phyloP scores from a whole-genome alignment of 2,329 filamentous ascomycete species.

The Coleophoma cylindrospora region DNA sequence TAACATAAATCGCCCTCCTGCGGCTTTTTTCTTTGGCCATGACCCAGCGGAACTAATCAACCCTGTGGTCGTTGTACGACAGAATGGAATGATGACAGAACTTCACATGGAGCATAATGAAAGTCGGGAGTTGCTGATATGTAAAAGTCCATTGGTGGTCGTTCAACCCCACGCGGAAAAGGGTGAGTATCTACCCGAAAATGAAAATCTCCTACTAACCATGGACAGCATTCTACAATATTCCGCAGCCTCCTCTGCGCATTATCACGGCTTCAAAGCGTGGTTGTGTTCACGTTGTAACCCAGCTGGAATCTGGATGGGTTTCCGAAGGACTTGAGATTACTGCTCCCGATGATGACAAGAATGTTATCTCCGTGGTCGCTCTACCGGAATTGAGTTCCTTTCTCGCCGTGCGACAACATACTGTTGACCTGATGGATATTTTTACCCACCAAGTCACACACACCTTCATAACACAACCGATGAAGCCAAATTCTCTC shows the following conservation, averaged over 20 bases:
- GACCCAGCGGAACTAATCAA: conserved; percentile 31
- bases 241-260: conserved; percentile 22
- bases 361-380: conserved; percentile 51
- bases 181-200: conserved; percentile 27
- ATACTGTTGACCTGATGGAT: conserved; percentile 56
- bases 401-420: conserved; percentile 54
- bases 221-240: conserved; percentile 14
- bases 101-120: conserved; percentile 40
- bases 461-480: conserved; percentile 56
- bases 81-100: conserved; percentile 59
- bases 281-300: conserved; percentile 44
- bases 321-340: conserved; percentile 40
- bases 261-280: conserved; percentile 45
- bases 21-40: conserved; percentile 59
- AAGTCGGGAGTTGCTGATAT: conserved; percentile 40
- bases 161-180: conserved; percentile 32
- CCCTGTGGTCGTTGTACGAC: conserved; percentile 55
- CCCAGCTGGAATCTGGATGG: conserved; percentile 41
- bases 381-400: conserved; percentile 51
- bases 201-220: neutral
- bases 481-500: conserved; percentile 54
- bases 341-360: conserved; percentile 26
- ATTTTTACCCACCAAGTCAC: conserved; percentile 49
- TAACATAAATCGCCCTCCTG: conserved; percentile 50
- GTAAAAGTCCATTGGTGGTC: conserved; percentile 42